Conservation (phyloP, 2,329 filamentous ascomycete genomes). For the Massarina eburnea region DNA sequence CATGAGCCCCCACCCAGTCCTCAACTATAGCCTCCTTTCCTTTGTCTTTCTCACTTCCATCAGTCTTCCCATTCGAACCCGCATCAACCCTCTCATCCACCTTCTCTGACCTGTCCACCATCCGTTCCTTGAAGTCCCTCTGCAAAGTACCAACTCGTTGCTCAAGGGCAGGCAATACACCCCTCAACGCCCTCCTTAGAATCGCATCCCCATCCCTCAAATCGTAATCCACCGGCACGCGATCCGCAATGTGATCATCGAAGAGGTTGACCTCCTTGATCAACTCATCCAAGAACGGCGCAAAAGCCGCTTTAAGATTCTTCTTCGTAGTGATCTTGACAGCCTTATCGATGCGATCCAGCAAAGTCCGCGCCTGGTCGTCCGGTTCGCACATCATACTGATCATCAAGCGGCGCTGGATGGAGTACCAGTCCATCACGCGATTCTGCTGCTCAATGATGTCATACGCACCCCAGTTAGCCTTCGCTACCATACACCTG, state of each 20-base stretch:
- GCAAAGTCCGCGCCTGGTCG: not conserved
- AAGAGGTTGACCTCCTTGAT: conserved; percentile 4
- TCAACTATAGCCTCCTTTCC: not conserved
- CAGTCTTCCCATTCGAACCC: not conserved
- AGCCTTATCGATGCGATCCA: conserved; percentile 2
- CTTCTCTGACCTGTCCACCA: not conserved
- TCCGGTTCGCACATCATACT: not conserved
- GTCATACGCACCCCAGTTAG: conserved; percentile 6
- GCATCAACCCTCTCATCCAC: too few species aligned
- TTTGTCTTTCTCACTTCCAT: not conserved
- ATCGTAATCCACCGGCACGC: conserved; percentile 5
- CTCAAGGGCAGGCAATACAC: conserved; percentile 4
- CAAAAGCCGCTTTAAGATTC: conserved; percentile 1
- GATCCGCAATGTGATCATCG: conserved; percentile 10
- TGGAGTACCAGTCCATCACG: not conserved
- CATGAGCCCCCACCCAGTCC: not conserved
- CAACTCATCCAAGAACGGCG: not conserved
- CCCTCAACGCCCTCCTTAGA: conserved; percentile 2
- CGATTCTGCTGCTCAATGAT: not conserved
- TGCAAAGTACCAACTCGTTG: not conserved
- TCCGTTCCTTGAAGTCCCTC: not conserved
- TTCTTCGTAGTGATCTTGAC: conserved; percentile 1
- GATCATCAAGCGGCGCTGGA: not conserved
- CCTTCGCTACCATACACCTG: conserved; percentile 8
- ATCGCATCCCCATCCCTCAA: not conserved